Base-by-base conservation (phyloP, 768 basidiomycete species). In the Collybia sordida region DNA sequence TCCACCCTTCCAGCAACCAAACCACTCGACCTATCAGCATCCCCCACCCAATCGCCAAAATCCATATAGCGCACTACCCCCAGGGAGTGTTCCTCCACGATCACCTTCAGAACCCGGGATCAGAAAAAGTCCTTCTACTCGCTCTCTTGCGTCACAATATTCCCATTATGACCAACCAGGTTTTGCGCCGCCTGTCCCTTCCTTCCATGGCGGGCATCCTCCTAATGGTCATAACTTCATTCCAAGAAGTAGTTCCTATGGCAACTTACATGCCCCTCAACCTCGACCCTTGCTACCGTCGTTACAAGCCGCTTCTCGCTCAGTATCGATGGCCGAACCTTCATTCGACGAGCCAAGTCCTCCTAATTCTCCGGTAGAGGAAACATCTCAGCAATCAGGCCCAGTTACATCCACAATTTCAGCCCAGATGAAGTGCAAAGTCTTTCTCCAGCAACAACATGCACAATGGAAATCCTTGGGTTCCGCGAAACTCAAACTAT, bases 401-500 rank as follows among this genome's bases (percentile, higher is more conserved):
- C 91, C 93, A 1, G 79, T 87, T 27, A 85, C 82, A 25, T 88
- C 91, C 4, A 73, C 82, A 9, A 75, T 98, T 53, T 82, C 90
- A 7, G 92, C 90, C 11, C 85, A 92, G 62, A 96, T 94, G 91
- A 94, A 95, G 65, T 98, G 96, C 80, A 99, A 98, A 68, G 87
- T 98, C 19, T 99, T 98, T 72, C 73, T 97, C 41, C 87, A 98
- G 63, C 93, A 96, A 61, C 85, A 91, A 28, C 95, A 98, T 63
- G 87, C 89, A n/a, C 93, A 96, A 64, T 99, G 97, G 97, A 99
- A 97, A 72, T 85, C 90, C 1, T 75, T 98, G 48, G 97, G 97
- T 2, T 74, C 88, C 8, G 93, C 92, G 12, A 84, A 84, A 59
- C 77, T 98, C 55, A 93, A 89, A 62, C 75, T 99, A 42, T 99